phyloP scores from a whole-genome alignment of 768 basidiomycete species.

The Pleurotus ostreatus region DNA sequence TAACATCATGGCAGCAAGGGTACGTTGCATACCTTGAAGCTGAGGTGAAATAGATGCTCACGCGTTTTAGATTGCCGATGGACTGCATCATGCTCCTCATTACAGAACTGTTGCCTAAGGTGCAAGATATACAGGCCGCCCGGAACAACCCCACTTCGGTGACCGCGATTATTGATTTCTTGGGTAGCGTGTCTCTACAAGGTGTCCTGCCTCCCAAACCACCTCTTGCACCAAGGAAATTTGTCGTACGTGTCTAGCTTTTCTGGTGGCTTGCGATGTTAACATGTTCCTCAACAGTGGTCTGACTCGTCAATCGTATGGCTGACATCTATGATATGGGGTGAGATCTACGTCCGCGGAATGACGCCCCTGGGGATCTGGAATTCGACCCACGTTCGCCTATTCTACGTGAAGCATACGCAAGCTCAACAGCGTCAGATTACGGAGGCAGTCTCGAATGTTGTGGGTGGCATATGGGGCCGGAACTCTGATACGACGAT shows the following conservation, averaged over 20 bases:
- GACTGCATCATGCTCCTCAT: constrained; percentile 86
- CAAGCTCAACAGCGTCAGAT: constrained; percentile 66
- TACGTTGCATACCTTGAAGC: constrained; percentile 24
- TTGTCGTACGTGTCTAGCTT: constrained; percentile 51
- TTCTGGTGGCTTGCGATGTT: constrained; percentile 6
- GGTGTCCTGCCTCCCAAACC: constrained; percentile 73
- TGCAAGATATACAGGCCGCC: constrained; percentile 77
- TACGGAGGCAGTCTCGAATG: constrained; percentile 74
- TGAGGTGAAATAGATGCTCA: background rate
- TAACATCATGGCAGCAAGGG: constrained; percentile 97
- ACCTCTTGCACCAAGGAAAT: constrained; percentile 63
- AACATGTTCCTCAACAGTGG: constrained; percentile 54
- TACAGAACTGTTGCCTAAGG: constrained; percentile 81
- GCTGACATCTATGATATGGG: constrained; percentile 94
- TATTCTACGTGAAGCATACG: constrained; percentile 90
- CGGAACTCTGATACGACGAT: constrained; percentile 35
- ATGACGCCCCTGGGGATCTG: constrained; percentile 87
- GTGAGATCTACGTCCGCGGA: constrained; percentile 88
- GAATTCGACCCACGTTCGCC: constrained; percentile 83
- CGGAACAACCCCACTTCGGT: constrained; percentile 58
- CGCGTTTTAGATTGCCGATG: constrained; percentile 65
- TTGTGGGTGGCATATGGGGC: constrained; percentile 74
- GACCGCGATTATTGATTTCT: constrained; percentile 68
- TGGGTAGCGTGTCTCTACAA: constrained; percentile 63
- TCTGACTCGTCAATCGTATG: constrained; percentile 88